Base-by-base conservation (phyloP, 441 rosid species). In the Flueggea neowawraea region DNA sequence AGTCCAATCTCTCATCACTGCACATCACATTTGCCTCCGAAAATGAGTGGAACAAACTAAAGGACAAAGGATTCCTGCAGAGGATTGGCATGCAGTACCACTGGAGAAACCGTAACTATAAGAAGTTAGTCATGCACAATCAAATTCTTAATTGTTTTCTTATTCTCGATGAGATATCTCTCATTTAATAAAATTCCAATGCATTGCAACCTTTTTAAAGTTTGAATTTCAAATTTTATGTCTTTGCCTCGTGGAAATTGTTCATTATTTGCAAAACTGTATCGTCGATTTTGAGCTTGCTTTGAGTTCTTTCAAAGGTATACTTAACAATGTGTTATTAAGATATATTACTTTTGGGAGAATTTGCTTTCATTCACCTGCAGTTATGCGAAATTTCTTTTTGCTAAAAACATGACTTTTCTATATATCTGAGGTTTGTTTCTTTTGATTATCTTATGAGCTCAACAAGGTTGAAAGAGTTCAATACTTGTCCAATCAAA, bases 1-100 rank as follows among this genome's bases (percentile, higher is more conserved):
- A 94, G 98, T 74, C 87, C 16, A 85, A 68, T 67, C 81, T 94
- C 65, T 94, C 98, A 31, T 90, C 98, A 47, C 61, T 94, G 60
- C 98, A 94, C 63, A 73, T 94, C 39, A 90, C 98, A 59, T 94
- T 94, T 71, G 74, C 93, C 6, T 82, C 91, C 55, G 96, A 90
- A 78, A 62, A 69, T 15, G 93, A 94, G 70, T 94, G 98, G 96
- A 58, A 70, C 54, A 79, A 69, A 76, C 66, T 87, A 72, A 83
- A 72, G 67, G 85, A 82, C 52, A 78, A 79, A 58, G 98, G 97
- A 53, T 94, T 94, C 69, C 68, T 84, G 11, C 95, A 80, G 78
- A 85, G 96, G 76, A 80, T 82, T 54, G 97, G 97, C 57, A 88
- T 94, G 98, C 98, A 94, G 72, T 94, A 94, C 31, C 98, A 94